Conservation (phyloP, 805 yeast species). For the Osmozyma mogii region DNA sequence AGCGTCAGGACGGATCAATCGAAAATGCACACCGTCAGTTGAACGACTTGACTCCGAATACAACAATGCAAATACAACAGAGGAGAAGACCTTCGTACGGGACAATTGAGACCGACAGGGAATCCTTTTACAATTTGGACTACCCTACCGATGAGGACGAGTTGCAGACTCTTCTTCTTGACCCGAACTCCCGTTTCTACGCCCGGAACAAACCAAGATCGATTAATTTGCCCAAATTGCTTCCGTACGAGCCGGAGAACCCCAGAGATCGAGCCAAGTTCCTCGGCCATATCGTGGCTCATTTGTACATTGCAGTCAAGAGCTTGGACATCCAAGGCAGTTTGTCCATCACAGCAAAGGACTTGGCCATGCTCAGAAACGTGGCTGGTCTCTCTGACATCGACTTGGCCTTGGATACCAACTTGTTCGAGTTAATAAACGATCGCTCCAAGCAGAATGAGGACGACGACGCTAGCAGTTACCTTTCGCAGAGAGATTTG, state of each 20-base stretch:
- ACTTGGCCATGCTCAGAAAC: constrained; percentile 41
- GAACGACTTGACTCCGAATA: neutral
- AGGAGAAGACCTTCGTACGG: constrained; percentile 25
- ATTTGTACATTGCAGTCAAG: constrained; percentile 68
- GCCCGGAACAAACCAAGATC: constrained; percentile 35
- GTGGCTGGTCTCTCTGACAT: constrained; percentile 25
- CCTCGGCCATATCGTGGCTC: constrained; percentile 70
- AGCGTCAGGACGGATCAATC: too few species aligned
- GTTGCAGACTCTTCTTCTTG: constrained; percentile 19
- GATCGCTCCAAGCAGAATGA: constrained; percentile 8
- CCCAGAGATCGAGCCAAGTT: constrained; percentile 64
- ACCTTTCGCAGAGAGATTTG: constrained; percentile 3
- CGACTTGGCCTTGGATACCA: constrained; percentile 48
- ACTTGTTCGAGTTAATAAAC: constrained; percentile 31
- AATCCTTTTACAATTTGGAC: constrained; percentile 40
- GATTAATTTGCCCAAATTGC: constrained; percentile 31
- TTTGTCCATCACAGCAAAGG: constrained; percentile 59
- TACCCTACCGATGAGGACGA: constrained; percentile 38
- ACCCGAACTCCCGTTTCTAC: constrained; percentile 30
- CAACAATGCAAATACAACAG: neutral
- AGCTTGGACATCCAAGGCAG: constrained; percentile 70
- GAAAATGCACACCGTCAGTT: neutral
- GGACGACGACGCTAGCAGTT: constrained; percentile 20
- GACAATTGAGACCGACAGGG: constrained; percentile 22
- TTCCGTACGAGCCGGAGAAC: constrained; percentile 73